phyloP scores from a whole-genome alignment of 140 eudicot genomes.

The Bidens hawaiensis region DNA sequence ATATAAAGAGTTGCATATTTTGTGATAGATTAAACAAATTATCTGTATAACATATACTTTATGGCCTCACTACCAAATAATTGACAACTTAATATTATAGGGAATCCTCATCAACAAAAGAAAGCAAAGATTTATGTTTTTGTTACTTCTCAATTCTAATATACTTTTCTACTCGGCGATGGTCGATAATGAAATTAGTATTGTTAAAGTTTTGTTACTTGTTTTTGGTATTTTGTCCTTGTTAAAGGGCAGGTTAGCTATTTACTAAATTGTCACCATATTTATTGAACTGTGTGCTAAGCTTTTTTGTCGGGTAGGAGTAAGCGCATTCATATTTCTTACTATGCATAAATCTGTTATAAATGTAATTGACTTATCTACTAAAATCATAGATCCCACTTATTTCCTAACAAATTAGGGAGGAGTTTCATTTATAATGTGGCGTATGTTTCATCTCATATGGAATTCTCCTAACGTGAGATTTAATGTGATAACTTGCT shows the following conservation, averaged over 20 bases:
- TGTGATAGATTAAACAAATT: constrained; percentile 7
- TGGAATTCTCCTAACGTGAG: too few relatives aligned
- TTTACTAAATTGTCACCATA: not conserved
- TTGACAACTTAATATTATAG: not conserved
- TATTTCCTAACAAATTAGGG: too few relatives aligned
- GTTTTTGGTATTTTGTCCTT: not conserved
- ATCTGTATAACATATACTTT: not conserved
- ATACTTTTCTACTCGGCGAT: not conserved
- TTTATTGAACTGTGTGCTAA: constrained; percentile 2
- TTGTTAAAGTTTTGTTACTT: not conserved
- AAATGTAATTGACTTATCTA: too few relatives aligned
- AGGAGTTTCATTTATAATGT: too few relatives aligned
- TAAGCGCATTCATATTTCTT: too few relatives aligned
- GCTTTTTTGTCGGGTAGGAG: not conserved
- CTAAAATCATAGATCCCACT: too few relatives aligned
- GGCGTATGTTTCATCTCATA: too few relatives aligned
- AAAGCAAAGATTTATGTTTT: too few relatives aligned
- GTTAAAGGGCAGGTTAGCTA: not conserved
- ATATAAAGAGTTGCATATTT: not conserved
- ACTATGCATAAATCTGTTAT: too few relatives aligned
- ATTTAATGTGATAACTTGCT: too few relatives aligned
- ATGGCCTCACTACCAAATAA: not conserved
- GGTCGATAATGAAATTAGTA: not conserved
- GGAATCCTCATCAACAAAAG: too few relatives aligned
- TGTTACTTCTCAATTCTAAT: too few relatives aligned